Base-by-base conservation (phyloP, 306 rosid genomes). In the Abrus precatorius region DNA sequence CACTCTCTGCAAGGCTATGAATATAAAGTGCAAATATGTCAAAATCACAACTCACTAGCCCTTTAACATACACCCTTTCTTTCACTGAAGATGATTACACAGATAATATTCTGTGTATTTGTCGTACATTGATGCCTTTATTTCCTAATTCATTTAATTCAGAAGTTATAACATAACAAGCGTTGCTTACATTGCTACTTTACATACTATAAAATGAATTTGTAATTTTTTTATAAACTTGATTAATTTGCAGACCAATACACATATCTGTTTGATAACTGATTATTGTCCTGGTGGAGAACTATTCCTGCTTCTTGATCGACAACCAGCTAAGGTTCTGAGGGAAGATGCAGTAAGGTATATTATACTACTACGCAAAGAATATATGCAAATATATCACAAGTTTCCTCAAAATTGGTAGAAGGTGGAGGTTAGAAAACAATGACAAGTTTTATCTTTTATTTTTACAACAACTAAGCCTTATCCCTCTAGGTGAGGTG, bases 221-320 rank as follows among this genome's bases (percentile, higher is more conserved):
- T 64, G 13, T 32, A 40, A 36, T 2, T 7, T 29, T 36, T 43
- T 56, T 55, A 36, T 71, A 48, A 64, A 77, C 69, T 33, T 48
- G 56, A 69, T 36, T 47, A 9, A 77, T 45, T 72, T 9, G 73
- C 87, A 84, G 87, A 84, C 87, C 48, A 67, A 74, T 54, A 74
- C 84, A 67, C 87, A 84, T 81, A 84, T 95, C 84, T 95, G 99
- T 87, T 88, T 95, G 82, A 91, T 95, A 49, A 95, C 99, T 69
- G 99, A 95, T 89, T 95, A 95, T 80, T 95, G 87, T 82, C 88
- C 94, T 29, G 98, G 99, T 30, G 98, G 99, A 83, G 99, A 95
- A 81, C 86, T 95, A 81, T 95, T 95, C 80, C 30, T 95, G 83
- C 98, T 95, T 84, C 88, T 95, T 75, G 99, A 95, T 40, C 87